Conservation (phyloP, 257 asterid genomes). For the Ligustrum vulgare region DNA sequence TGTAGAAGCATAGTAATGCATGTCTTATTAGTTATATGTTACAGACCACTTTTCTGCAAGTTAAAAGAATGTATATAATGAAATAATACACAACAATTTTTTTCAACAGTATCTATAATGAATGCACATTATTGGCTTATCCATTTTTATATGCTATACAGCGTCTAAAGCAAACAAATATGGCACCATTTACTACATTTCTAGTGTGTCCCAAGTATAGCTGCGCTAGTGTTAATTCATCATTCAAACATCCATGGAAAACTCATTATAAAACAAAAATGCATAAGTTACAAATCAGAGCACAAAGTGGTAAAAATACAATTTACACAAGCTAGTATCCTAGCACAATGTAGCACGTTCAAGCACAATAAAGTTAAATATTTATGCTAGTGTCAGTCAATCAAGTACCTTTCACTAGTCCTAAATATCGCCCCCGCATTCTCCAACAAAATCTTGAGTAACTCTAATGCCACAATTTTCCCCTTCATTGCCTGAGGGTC, state of each 20-base stretch:
- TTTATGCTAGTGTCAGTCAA: background rate
- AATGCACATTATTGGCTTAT: background rate
- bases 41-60: background rate
- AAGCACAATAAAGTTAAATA: background rate
- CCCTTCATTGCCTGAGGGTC: slow-evolving; percentile 97
- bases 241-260: slow-evolving; percentile 3
- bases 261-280: slow-evolving; percentile 4
- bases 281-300: background rate
- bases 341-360: slow-evolving; percentile 12
- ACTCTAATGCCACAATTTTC: slow-evolving; percentile 92
- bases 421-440: slow-evolving; percentile 97
- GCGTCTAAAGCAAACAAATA: background rate
- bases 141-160: background rate
- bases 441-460: slow-evolving; percentile 95
- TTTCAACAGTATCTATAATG: background rate
- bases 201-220: slow-evolving; percentile 14
- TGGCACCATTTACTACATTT: slow-evolving; percentile 11
- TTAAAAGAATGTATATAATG: background rate
- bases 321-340: slow-evolving; percentile 11
- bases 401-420: slow-evolving; percentile 92
- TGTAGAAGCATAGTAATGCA: background rate
- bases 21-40: background rate
- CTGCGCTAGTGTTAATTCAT: slow-evolving; percentile 19
- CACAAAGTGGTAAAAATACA: background rate
- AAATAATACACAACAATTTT: background rate